Conservation (phyloP, 1,284 basidiomycete genomes). For the Rhodotorula sp. region DNA sequence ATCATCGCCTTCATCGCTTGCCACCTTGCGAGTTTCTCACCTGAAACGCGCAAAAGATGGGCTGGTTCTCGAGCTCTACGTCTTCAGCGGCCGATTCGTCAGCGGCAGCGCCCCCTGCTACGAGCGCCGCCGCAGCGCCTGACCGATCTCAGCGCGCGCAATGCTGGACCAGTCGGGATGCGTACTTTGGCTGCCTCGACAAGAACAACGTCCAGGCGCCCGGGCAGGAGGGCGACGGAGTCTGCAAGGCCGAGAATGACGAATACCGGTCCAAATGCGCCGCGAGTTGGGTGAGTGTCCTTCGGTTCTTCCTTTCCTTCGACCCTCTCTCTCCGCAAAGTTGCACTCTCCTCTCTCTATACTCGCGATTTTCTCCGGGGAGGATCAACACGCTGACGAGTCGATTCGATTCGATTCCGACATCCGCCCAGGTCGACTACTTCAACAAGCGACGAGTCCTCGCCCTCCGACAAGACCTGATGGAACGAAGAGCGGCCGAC, state of each 20-base stretch:
- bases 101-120: neutral
- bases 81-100: neutral
- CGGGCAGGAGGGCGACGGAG: constrained; percentile 56
- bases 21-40: too few relatives aligned
- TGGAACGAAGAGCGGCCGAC: constrained; percentile 39
- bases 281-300: constrained; percentile 70
- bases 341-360: too few relatives aligned
- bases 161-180: constrained; percentile 74
- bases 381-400: too few relatives aligned
- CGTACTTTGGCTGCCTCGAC: constrained; percentile 74
- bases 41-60: constrained; percentile 4
- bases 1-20: too few relatives aligned
- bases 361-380: too few relatives aligned
- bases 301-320: neutral
- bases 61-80: constrained; percentile 28
- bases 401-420: too few relatives aligned
- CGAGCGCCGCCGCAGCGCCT: constrained; percentile 43
- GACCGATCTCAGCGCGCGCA: constrained; percentile 48
- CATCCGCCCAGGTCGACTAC: constrained; percentile 83
- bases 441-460: constrained; percentile 76
- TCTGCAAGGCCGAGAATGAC: constrained; percentile 58
- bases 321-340: neutral
- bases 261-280: constrained; percentile 67
- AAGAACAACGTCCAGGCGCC: constrained; percentile 62
- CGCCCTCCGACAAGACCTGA: constrained; percentile 50